Conservation (phyloP, 345 rosid species). For the Isatis tinctoria region DNA sequence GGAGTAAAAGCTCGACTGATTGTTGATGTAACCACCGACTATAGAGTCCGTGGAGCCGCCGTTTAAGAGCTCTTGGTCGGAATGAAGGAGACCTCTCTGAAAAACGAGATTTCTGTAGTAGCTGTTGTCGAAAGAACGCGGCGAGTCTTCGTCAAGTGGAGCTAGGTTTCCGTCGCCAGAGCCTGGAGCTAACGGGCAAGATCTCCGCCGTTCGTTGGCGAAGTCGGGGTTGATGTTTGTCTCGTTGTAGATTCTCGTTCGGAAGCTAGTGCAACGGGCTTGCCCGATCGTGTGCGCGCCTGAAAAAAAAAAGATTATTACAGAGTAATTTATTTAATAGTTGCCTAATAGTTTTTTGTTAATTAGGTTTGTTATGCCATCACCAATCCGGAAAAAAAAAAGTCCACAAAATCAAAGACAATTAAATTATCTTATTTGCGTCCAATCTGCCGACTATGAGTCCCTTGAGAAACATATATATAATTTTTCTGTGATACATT, state of each 20-base stretch:
- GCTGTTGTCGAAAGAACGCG: slow-evolving; percentile 56
- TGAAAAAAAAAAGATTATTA: slow-evolving; percentile 2
- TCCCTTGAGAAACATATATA: no score
- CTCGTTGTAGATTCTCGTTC: slow-evolving; percentile 62
- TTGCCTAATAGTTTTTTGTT: background rate
- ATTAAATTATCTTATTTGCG: no score
- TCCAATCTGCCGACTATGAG: no score
- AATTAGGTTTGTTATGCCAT: no score
- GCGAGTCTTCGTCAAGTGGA: slow-evolving; percentile 56
- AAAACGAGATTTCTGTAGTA: slow-evolving; percentile 62
- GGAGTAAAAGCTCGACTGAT: slow-evolving; percentile 45
- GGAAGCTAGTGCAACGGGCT: slow-evolving; percentile 60
- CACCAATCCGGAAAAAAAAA: no score
- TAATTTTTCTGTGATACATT: no score
- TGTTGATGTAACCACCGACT: slow-evolving; percentile 51
- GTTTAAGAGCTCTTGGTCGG: slow-evolving; percentile 67
- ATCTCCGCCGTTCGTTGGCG: slow-evolving; percentile 36
- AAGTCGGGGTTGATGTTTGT: slow-evolving; percentile 61
- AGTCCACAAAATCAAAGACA: no score
- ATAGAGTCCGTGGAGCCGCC: slow-evolving; percentile 72
- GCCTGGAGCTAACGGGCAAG: slow-evolving; percentile 47
- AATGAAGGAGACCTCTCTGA: slow-evolving; percentile 63
- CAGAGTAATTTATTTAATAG: background rate
- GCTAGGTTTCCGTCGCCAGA: slow-evolving; percentile 62
- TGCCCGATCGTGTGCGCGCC: slow-evolving; percentile 84